Evolutionary conservation across 768 basidiomycete genomes (phyloP).

Genomic region (Fibroporia radiculosa): DNA sequence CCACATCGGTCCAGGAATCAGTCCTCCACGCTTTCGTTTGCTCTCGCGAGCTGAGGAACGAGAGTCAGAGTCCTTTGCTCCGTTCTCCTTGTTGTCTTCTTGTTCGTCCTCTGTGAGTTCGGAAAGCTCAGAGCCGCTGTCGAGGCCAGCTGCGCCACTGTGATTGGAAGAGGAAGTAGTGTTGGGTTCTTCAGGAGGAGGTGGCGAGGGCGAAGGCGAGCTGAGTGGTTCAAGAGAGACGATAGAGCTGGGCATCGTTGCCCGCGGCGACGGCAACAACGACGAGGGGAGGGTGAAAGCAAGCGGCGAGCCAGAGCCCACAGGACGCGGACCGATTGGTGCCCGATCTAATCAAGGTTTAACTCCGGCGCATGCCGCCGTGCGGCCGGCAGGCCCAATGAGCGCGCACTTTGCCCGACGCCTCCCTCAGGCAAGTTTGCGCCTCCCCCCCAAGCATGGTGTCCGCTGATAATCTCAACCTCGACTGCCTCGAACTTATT

Average conservation of each 20-base stretch:
- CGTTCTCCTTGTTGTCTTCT: constrained; percentile 31
- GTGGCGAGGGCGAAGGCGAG: constrained; percentile 60
- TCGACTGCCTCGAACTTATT: constrained; percentile 68
- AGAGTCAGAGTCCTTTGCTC: constrained; percentile 20
- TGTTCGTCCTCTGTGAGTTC: constrained; percentile 81
- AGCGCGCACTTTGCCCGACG: too few relatives aligned
- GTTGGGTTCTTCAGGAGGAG: constrained; percentile 25
- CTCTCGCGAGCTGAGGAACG: constrained; percentile 19
- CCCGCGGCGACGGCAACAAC: constrained; percentile 14
- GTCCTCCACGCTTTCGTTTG: constrained; percentile 40
- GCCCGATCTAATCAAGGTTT: too few relatives aligned
- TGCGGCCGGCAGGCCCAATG: neutral
- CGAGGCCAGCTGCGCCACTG: constrained; percentile 35
- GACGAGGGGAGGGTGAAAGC: neutral
- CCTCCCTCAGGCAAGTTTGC: too few relatives aligned
- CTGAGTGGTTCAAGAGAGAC: constrained; percentile 58
- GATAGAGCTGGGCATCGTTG: constrained; percentile 44
- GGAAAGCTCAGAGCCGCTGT: constrained; percentile 71
- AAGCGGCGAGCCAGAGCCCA: neutral
- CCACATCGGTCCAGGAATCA: constrained; percentile 81
- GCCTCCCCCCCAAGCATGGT: constrained; percentile 38
- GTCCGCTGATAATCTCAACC: constrained; percentile 57
- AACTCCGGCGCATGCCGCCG: neutral
- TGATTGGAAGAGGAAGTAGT: constrained; percentile 20
- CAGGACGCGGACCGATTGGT: too few relatives aligned